Percentiles rank a stretch among this genome's conserved stretches.
Evolutionary conservation across 805 yeast species (phyloP).

Genomic region (Candida andamanensis): DNA sequence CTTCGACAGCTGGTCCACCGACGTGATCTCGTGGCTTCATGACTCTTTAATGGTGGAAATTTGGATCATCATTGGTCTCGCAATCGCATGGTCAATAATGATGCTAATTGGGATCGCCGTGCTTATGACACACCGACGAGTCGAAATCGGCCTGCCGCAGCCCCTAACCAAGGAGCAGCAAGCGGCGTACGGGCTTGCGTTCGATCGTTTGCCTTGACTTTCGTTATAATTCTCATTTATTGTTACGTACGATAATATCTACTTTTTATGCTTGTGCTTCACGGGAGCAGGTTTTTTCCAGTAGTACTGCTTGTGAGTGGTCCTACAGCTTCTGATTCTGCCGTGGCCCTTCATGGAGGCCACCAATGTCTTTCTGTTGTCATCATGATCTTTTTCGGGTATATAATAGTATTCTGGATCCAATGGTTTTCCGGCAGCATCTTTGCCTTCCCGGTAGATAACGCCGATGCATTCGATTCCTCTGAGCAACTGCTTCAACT

Average conservation of each 20-base stretch:
- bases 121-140: slow-evolving; percentile 5
- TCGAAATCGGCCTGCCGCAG: slow-evolving; percentile 21
- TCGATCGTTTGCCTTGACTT: no score
- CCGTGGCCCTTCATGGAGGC: slow-evolving; percentile 77
- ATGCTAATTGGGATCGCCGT: slow-evolving; percentile 31
- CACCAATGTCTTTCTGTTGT: slow-evolving; percentile 63
- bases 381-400: slow-evolving; percentile 74
- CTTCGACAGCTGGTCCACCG: slow-evolving; percentile 4
- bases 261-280: slow-evolving; percentile 27
- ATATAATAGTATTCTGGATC: slow-evolving; percentile 93
- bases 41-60: slow-evolving; percentile 41
- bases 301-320: slow-evolving; percentile 85
- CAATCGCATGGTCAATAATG: slow-evolving; percentile 47
- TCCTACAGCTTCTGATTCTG: slow-evolving; percentile 80
- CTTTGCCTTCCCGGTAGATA: slow-evolving; percentile 84
- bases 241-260: no score
- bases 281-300: slow-evolving; percentile 60
- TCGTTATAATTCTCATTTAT: no score
- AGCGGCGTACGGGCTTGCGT: slow-evolving; percentile 22
- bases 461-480: slow-evolving; percentile 69
- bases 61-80: slow-evolving; percentile 38
- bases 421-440: slow-evolving; percentile 91
- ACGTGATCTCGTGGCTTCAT: slow-evolving; percentile 3
- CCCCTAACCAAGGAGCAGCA: slow-evolving; percentile 22
- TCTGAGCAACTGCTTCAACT: slow-evolving; percentile 41